Evolutionary conservation across 2,329 filamentous ascomycete species (phyloP), one percentile per base, ranked within the genome.

Genomic region (Westerdykella aurantiaca): DNA sequence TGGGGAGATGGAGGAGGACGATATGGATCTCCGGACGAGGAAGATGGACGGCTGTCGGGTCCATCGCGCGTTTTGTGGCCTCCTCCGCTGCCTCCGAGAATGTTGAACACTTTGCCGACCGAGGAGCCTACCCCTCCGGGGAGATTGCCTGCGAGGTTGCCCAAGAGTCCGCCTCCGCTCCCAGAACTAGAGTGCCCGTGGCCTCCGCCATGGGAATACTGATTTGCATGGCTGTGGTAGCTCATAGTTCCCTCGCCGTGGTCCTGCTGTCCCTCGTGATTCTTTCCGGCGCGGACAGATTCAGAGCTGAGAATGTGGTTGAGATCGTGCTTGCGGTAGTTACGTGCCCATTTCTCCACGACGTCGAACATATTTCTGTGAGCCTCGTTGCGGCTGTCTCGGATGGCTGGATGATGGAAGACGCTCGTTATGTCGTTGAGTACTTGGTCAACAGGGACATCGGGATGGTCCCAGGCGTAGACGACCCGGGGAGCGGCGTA

Each of bases 391-490:
- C 76, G 74, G 43, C 86, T 82, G 55, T 93, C 79, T 18, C 91
- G 83, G 23, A 88, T 73, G 6, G 86, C 85, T 1, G 93, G 93
- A 63, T 98, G 93, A 65, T 98, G 93, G 72, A 97, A 95, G 10
- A 88, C 82, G 18, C 80, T 80, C 38, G 89, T 72, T 34, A 94
- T 81, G 54, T 97, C 91, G 50, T 87, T 75, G 49, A 90, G 75
- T 0, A 97, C 85, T 66, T 94, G 86, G 31, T 94, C 80, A 4
- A 93, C 84, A 0, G 88, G 81, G 0, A 95, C 82, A 35, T 84
- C 81, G 2, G 85, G 80, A 63, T 97, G 86, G 52, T 97, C 87
- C 88, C 90, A 97, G 3, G 90, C 91, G 61, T 91, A 95, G 16
- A 98, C 76, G 38, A 97, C 72, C 29, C 91, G 86, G 2, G 91